Evolutionary conservation across 2,329 filamentous ascomycete species (phyloP).

Genomic region (Penicillium sp.): DNA sequence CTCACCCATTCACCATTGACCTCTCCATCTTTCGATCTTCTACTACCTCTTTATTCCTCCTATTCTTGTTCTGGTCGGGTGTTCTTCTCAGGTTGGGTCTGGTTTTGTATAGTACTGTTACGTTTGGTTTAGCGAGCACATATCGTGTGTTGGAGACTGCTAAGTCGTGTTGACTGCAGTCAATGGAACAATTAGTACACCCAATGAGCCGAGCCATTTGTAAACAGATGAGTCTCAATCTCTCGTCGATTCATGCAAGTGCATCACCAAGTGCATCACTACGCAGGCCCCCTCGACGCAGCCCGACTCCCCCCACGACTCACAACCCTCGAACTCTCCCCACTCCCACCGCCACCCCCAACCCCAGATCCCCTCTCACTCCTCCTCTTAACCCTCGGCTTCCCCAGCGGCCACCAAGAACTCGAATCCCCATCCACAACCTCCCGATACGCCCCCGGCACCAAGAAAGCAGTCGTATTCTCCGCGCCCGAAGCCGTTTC

Average conservation of each 20-base stretch:
- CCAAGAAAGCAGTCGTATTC: slow-evolving; percentile 14
- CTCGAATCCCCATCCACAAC: slow-evolving; percentile 18
- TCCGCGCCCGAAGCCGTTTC: slow-evolving; percentile 14
- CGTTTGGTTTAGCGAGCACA: slow-evolving; percentile 22
- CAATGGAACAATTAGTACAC: background rate
- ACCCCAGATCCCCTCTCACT: background rate
- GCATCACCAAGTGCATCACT: background rate
- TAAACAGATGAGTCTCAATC: too few relatives aligned
- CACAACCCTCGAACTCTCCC: slow-evolving; percentile 13
- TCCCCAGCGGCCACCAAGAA: slow-evolving; percentile 20
- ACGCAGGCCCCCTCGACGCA: background rate
- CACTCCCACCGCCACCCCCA: slow-evolving; percentile 2
- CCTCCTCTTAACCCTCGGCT: slow-evolving; percentile 6
- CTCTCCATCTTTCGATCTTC: background rate
- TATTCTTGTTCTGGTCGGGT: background rate
- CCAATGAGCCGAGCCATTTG: too few relatives aligned
- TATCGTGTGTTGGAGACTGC: background rate
- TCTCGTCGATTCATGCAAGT: too few relatives aligned
- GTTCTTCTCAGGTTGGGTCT: slow-evolving; percentile 12
- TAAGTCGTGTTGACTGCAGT: background rate
- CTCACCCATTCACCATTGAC: background rate
- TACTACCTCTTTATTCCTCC: background rate
- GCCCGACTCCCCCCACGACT: slow-evolving; percentile 5
- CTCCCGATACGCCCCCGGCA: slow-evolving; percentile 18
- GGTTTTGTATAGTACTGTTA: slow-evolving; percentile 18